Evolutionary conservation across 306 rosid species (phyloP), one percentile per base, ranked within the genome.

Genomic region (Fragaria nilgerrensis): DNA sequence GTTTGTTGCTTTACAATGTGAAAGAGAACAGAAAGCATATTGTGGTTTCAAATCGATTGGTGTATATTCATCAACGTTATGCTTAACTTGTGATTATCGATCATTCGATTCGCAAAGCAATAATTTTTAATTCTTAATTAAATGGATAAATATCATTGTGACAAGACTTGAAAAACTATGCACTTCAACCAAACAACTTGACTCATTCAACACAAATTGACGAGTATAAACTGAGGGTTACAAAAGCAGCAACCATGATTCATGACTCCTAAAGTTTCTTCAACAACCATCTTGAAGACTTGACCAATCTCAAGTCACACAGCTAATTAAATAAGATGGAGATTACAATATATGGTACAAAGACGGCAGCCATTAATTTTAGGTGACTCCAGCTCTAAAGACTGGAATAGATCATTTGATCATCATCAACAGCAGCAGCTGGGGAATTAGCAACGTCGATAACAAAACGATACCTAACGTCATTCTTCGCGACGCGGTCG

Each of bases 381-480:
- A 19, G 15, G 6, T 22, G 5, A 17, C 27, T n/a, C 22, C n/a
- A n/a, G n/a, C 36, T 22, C 68, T 56, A 58, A 41, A 74, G 56
- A 23, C 6, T 43, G 58, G 44, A 43, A 74, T 29, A 5, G 20
- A 22, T n/a, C n/a, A n/a, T 16, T 27, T 3, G 44, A 15, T 34
- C 44, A 0, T 64, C 22, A 15, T 64, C 44, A 14, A 34, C 17
- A 58, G 1, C 50, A 23, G 2, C n/a, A 39, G 22, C 39, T 2
- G 47, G 32, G 36, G 76, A 9, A 27, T 22, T 70, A 9, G 87
- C 89, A 73, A 91, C 79, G 83, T 89, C 94, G 23, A 89, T 84
- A 73, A 91, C 92, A 58, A 91, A 91, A 64, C 97, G 92, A 70
- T 89, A 89, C 27, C 88, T 88, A 1, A 91, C 92, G 64, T 91